Percentiles rank a stretch among this genome's conserved stretches.
Evolutionary conservation across 208 protist species (phyloP).

Genomic region (Naegleria lovaniensis): DNA sequence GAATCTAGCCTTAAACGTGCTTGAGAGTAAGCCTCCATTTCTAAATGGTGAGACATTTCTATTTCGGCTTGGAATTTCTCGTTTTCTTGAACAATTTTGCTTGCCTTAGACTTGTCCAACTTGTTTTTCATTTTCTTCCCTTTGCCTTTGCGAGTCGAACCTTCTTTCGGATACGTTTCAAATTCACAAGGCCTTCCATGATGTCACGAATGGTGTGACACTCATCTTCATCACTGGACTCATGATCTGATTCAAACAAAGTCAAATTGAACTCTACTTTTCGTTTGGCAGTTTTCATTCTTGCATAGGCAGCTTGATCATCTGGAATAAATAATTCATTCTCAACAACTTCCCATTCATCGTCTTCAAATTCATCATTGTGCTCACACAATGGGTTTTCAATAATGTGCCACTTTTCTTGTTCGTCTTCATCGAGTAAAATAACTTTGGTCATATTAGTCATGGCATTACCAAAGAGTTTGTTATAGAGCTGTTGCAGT

Average conservation of each 20-base stretch:
- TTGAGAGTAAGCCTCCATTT: not conserved
- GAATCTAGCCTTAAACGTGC: not conserved
- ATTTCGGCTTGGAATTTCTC: not conserved
- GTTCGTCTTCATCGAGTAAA: not conserved
- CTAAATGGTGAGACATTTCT: not conserved
- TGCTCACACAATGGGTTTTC: not conserved
- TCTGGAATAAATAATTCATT: not conserved
- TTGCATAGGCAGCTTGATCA: not conserved
- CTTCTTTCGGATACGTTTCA: not conserved
- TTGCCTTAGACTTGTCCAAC: not conserved
- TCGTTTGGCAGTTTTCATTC: not conserved
- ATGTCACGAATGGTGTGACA: not conserved
- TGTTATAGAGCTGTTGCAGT: not conserved
- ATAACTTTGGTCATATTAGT: not conserved
- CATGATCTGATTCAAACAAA: not conserved
- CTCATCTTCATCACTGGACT: not conserved
- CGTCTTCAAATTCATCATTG: not conserved
- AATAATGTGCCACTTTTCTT: not conserved
- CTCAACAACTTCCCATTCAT: not conserved
- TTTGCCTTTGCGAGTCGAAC: not conserved
- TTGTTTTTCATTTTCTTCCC: not conserved
- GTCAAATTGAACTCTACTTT: not conserved
- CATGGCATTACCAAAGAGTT: not conserved
- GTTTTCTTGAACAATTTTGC: not conserved
- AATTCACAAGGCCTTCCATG: not conserved